Percentiles rank a stretch among this genome's conserved stretches.
Evolutionary conservation across 1,139 yeast species (phyloP).

Genomic region (Lodderomyces oxycetoniae): DNA sequence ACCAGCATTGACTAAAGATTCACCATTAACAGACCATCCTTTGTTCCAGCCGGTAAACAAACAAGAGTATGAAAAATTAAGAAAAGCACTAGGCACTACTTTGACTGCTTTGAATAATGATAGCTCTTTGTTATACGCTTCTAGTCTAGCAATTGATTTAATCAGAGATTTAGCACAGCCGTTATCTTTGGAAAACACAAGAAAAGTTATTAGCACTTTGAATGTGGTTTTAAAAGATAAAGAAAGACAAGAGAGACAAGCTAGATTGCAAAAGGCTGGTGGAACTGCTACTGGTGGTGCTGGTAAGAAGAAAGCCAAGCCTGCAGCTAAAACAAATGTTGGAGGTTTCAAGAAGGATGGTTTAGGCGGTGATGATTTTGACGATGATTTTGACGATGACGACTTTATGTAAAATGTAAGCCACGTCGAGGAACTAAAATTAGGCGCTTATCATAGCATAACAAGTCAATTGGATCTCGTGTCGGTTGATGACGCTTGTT

Average conservation of each 20-base stretch:
- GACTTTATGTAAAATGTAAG: constrained; percentile 71
- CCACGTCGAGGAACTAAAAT: too few species aligned
- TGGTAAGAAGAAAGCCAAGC: constrained; percentile 90
- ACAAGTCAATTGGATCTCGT: background rate
- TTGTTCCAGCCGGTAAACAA: constrained; percentile 77
- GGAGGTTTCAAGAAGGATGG: constrained; percentile 74
- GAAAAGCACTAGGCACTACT: constrained; percentile 71
- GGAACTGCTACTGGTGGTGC: constrained; percentile 91
- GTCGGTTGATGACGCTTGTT: background rate
- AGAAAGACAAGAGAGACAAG: constrained; percentile 84
- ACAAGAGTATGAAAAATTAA: constrained; percentile 75
- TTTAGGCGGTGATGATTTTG: constrained; percentile 53
- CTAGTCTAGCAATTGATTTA: constrained; percentile 76
- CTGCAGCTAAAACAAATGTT: constrained; percentile 65
- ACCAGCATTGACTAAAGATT: constrained; percentile 51
- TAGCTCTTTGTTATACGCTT: constrained; percentile 63
- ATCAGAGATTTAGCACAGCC: constrained; percentile 83
- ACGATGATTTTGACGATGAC: constrained; percentile 43
- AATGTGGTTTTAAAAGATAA: constrained; percentile 80
- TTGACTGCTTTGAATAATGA: constrained; percentile 61
- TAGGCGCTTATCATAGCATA: constrained; percentile 2
- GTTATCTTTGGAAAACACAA: constrained; percentile 70
- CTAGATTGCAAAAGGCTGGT: constrained; percentile 72
- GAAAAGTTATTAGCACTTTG: constrained; percentile 83
- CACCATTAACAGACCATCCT: constrained; percentile 71